Evolutionary conservation across 1,284 basidiomycete genomes (phyloP).

Genomic region (Puccinia horiana): DNA sequence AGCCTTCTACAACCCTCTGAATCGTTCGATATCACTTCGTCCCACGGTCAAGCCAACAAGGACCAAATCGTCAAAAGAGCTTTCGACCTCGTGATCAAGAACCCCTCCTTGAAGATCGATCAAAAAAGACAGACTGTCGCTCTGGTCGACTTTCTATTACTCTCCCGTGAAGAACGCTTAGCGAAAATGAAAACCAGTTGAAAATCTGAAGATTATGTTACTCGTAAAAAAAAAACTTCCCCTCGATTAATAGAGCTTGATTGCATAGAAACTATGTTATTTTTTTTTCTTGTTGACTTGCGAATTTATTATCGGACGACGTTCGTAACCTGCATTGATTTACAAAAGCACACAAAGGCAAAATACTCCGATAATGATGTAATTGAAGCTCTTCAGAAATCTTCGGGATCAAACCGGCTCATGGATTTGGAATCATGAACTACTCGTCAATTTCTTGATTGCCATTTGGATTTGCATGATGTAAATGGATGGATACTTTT

Average conservation of each 20-base stretch:
- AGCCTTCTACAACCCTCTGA: background rate
- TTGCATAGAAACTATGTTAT: background rate
- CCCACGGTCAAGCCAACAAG: background rate
- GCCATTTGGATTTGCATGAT: too few species aligned
- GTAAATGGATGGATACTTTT: too few species aligned
- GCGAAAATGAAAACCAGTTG: background rate
- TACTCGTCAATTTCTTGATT: too few species aligned
- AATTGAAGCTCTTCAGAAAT: too few species aligned
- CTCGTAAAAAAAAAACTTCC: too few species aligned
- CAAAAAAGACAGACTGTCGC: constrained; percentile 12
- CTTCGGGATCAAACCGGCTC: too few species aligned
- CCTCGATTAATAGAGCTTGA: background rate
- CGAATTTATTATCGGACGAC: too few species aligned
- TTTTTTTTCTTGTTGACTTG: background rate
- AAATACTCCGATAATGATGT: too few species aligned
- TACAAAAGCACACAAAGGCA: too few species aligned
- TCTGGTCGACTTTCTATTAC: constrained; percentile 9
- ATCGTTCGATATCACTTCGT: background rate
- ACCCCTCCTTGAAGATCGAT: background rate
- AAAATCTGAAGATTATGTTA: background rate
- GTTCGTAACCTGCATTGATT: background rate
- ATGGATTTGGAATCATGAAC: too few species aligned
- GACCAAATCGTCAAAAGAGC: constrained; percentile 27
- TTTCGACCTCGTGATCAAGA: constrained; percentile 13
- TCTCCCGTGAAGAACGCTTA: constrained; percentile 7